Percentiles rank a stretch among this genome's conserved stretches.
Conservation (phyloP, 805 yeast species). For the Zygotorulaspora danielsina region DNA sequence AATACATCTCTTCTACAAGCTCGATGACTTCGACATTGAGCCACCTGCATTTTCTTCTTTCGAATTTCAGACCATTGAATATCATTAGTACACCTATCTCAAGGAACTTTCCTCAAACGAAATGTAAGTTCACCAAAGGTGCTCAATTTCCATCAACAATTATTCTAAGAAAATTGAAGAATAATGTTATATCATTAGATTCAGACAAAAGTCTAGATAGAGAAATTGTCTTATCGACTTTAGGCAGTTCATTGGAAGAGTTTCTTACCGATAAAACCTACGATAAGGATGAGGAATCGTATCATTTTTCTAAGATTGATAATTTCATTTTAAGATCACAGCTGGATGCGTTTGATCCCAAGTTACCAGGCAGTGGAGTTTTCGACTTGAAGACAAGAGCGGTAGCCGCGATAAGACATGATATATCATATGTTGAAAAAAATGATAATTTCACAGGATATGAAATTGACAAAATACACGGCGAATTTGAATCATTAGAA, state of each 20-base stretch:
- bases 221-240: constrained; percentile 61
- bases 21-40: constrained; percentile 75
- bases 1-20: constrained; percentile 76
- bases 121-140: constrained; percentile 40
- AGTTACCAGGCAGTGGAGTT: constrained; percentile 85
- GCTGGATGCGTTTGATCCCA: constrained; percentile 71
- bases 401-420: constrained; percentile 78
- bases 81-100: constrained; percentile 40
- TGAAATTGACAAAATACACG: constrained; percentile 57
- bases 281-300: constrained; percentile 35
- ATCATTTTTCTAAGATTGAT: constrained; percentile 70
- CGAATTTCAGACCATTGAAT: constrained; percentile 55
- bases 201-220: constrained; percentile 62
- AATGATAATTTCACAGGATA: constrained; percentile 59
- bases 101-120: constrained; percentile 39
- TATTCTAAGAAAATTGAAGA: constrained; percentile 49
- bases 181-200: constrained; percentile 57
- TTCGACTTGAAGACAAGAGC: constrained; percentile 93
- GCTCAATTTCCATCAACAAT: constrained; percentile 52
- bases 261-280: constrained; percentile 40
- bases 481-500: constrained; percentile 74
- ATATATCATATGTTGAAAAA: constrained; percentile 54
- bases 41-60: constrained; percentile 69
- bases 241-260: constrained; percentile 79
- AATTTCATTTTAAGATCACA: constrained; percentile 83